Evolutionary conservation across 2,329 filamentous ascomycete species (phyloP), one percentile per base, ranked within the genome.

Genomic region (Apiospora arundinis): DNA sequence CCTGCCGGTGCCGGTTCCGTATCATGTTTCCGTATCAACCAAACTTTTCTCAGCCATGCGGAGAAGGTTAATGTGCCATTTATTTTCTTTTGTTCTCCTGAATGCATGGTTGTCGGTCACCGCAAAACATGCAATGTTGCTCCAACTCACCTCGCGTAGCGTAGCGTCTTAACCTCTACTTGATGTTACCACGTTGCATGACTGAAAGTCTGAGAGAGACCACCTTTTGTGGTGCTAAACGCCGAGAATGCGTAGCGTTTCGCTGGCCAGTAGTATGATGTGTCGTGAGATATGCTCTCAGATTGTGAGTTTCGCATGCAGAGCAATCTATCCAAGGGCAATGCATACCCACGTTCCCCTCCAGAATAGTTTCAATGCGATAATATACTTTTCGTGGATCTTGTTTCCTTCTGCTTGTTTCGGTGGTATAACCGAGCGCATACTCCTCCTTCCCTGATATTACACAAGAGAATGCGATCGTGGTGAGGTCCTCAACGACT

Each of bases 21-120:
- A 21, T 63, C 32, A 63, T 63, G 56, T 63, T 63, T 63, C 32
- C 56, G 32, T 14, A 23, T 63, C 16, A 63, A 63, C 32, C 56
- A 40, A 63, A 40, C 56, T 63, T 63, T 40, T 12, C 56, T n/a
- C 9, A 14, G 8, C 40, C 18, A 63, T 63, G 56, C 32, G 52
- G 52, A 63, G 56, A 63, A 16, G 32, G 18, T 3, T 8, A n/a
- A 4, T 11, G 18, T 60, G 14, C 52, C 23, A 25, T 23, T 28
- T 6, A 16, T 7, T 25, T 28, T 28, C 16, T 2, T 56, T 37
- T n/a, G 11, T 37, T 18, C 18, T 40, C 56, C 56, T 40, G 56
- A 21, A 40, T 63, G 56, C 32, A 63, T 63, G 28, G 56, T 40
- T 63, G 32, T 63, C 12, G 14, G 14, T 6, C 37, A 21, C 28